phyloP scores from a whole-genome alignment of 1,284 basidiomycete genomes.

The Austropuccinia psidii region DNA sequence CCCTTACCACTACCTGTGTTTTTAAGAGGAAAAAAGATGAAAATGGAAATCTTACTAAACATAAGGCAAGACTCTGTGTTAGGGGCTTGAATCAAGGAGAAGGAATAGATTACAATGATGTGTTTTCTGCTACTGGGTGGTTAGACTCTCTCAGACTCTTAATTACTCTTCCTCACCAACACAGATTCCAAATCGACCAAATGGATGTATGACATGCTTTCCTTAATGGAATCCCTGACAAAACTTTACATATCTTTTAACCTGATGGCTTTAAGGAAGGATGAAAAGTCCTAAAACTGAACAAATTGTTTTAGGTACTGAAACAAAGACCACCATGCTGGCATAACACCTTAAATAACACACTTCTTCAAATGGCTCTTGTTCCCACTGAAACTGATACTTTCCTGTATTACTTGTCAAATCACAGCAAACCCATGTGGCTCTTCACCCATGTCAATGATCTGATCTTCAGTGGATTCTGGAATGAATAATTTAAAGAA shows the following conservation, averaged over 20 bases:
- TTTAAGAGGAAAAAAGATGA: slow-evolving; percentile 49
- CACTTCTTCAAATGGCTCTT: no score
- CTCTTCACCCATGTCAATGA: no score
- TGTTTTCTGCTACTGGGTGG: slow-evolving; percentile 49
- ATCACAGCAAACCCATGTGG: no score
- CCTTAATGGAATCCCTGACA: slow-evolving; percentile 50
- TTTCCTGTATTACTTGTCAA: no score
- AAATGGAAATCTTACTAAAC: no score
- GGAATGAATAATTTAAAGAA: neutral
- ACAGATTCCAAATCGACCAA: slow-evolving; percentile 48
- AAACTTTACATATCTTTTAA: slow-evolving; percentile 48
- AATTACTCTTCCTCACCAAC: slow-evolving; percentile 47
- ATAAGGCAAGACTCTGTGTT: no score
- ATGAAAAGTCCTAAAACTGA: neutral
- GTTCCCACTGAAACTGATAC: neutral
- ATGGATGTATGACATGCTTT: slow-evolving; percentile 51
- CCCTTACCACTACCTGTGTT: slow-evolving; percentile 49
- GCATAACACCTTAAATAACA: no score
- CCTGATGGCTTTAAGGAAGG: slow-evolving; percentile 42
- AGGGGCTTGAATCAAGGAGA: slow-evolving; percentile 51
- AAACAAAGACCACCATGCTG: no score
- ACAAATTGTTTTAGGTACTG: neutral
- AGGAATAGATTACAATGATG: slow-evolving; percentile 51
- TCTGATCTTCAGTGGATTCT: neutral
- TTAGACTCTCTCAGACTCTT: slow-evolving; percentile 47